Evolutionary conservation across 345 rosid species (phyloP), one percentile per base, ranked within the genome.

Genomic region (Gossypium longicalyx): DNA sequence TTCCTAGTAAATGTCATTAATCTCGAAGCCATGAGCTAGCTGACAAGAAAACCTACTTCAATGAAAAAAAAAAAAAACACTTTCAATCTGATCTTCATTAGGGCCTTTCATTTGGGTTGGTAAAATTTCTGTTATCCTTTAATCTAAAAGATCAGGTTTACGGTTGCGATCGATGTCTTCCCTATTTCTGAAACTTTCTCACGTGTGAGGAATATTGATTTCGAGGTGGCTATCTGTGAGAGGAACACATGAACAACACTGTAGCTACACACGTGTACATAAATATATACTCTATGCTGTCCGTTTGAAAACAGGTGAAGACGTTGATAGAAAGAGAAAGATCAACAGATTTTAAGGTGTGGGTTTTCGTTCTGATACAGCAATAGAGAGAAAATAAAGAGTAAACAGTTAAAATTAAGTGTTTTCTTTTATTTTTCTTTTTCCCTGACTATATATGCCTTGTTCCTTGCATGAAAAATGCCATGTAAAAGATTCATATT

Each of bases 171-270:
- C 70, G 27, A 48, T 23, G n/a, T 75, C 57, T 76, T 66, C 51
- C n/a, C 10, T 27, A 29, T 57, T 62, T 49, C 77, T 76, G 80
- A 82, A 72, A 27, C n/a, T 13, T 59, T 73, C 84, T 77, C 79
- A 73, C 82, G 84, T 81, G 86, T 49, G 64, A 25, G 66, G 84
- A 85, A 85, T 80, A 52, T 80, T 70, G 73, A 48, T 51, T 62
- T 51, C 23, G 49, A 74, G 60, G 65, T 64, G 79, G 77, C 60
- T 71, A 54, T 65, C 53, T 27, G 59, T 44, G 15, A 58, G 63
- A 53, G 77, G 41, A 62, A 76, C 71, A 81, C 80, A 80, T 80
- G 86, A 80, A 59, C 61, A 63, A 73, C 43, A 76, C 76, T 73
- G 70, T 41, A 25, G 70, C 34, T 12, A 72, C 69, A 81, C 81